Evolutionary conservation across 1,139 yeast species (phyloP).

Genomic region (Hyphopichia khmerensis): DNA sequence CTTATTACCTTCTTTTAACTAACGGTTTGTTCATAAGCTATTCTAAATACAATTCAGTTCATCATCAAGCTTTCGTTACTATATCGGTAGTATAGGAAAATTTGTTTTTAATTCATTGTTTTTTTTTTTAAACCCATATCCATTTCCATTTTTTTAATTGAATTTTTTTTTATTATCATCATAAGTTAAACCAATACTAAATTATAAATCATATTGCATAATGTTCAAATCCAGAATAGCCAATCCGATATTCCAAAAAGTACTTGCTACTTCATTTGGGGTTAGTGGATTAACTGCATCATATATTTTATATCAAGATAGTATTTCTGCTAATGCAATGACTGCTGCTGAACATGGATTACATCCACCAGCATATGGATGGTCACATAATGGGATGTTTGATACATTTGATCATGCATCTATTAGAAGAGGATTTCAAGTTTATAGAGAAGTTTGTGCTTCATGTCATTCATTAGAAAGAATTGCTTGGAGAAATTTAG

Average conservation of each 20-base stretch:
- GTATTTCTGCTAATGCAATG: conserved; percentile 90
- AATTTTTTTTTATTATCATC: too few species aligned
- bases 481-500: conserved; percentile 98
- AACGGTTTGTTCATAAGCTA: too few species aligned
- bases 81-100: too few species aligned
- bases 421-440: conserved; percentile 98
- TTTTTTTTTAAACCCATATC: too few species aligned
- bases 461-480: conserved; percentile 97
- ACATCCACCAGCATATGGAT: conserved; percentile 88
- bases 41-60: neutral
- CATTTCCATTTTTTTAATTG: too few species aligned
- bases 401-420: conserved; percentile 94
- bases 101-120: too few species aligned
- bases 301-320: conserved; percentile 73
- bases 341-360: conserved; percentile 99
- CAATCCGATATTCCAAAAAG: conserved; percentile 51
- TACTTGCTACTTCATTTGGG: conserved; percentile 64
- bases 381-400: conserved; percentile 95
- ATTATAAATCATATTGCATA: too few species aligned
- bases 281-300: conserved; percentile 71
- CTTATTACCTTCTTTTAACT: too few species aligned
- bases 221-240: conserved; percentile 27
- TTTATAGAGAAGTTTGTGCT: conserved; percentile 97
- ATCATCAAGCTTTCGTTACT: neutral
- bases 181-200: too few species aligned